phyloP scores from a whole-genome alignment of 2,329 filamentous ascomycete genomes.

The Podosphaera leucotricha region DNA sequence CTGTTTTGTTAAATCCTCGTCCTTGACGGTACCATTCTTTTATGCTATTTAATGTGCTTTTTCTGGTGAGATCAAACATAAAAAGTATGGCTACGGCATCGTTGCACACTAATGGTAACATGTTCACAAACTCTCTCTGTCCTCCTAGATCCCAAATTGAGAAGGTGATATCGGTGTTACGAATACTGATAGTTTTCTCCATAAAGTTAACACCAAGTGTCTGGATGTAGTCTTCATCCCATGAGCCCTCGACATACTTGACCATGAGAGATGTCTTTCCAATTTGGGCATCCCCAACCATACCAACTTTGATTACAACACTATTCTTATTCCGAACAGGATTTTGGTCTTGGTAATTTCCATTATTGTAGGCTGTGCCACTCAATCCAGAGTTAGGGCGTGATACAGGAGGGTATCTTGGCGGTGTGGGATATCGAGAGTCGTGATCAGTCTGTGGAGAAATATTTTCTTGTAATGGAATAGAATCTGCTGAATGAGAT shows the following conservation, averaged over 20 bases:
- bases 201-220: slow-evolving; percentile 98
- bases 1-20: slow-evolving; percentile 96
- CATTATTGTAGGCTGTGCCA: slow-evolving; percentile 13
- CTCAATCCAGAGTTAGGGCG: slow-evolving; percentile 15
- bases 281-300: slow-evolving; percentile 98
- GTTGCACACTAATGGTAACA: slow-evolving; percentile 97
- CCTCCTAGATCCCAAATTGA: slow-evolving; percentile 98
- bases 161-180: slow-evolving; percentile 98
- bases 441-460: slow-evolving; percentile 13
- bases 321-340: slow-evolving; percentile 26
- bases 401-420: slow-evolving; percentile 14
- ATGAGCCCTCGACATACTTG: slow-evolving; percentile 97
- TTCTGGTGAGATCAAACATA: slow-evolving; percentile 97
- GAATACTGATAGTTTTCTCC: slow-evolving; percentile 99
- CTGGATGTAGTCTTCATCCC: slow-evolving; percentile 99
- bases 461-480: slow-evolving; percentile 11
- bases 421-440: slow-evolving; percentile 15
- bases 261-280: slow-evolving; percentile 99
- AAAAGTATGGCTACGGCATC: slow-evolving; percentile 96
- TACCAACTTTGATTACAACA: slow-evolving; percentile 97
- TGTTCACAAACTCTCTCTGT: slow-evolving; percentile 97
- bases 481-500: slow-evolving; percentile 16
- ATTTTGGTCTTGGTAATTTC: slow-evolving; percentile 14
- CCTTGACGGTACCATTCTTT: slow-evolving; percentile 99
- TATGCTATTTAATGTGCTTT: slow-evolving; percentile 96